Evolutionary conservation across 164 flowering plant genomes (phyloP), one percentile per base, ranked within the genome.

Genomic region (Malania oleifera): DNA sequence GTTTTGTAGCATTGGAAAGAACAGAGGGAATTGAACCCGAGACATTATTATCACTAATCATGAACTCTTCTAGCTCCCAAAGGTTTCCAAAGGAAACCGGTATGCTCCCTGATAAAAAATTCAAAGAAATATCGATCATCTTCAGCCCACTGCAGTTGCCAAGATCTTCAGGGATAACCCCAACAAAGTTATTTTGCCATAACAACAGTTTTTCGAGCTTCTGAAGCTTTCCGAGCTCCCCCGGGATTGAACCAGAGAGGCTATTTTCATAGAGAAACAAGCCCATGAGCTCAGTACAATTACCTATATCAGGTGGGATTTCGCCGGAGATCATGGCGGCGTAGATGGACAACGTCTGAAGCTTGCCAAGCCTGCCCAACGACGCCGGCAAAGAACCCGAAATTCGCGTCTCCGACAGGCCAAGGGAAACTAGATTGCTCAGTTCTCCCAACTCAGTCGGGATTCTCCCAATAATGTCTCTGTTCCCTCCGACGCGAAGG

Each of bases 271-370:
- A 28, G 13, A 52, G 55, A 4, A 1, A 12, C 2, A 52, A 5
- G 11, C 4, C 1, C 37, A 2, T 37, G 0, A 52, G 23, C 37
- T 52, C 37, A 2, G 55, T 15, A 18, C 55, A 52, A 22, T 52
- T 52, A 1, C 37, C 55, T 10, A 52, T 15, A 13, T 52, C 55
- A 1, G 55, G 55, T 1, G 55, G 55, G 1, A 52, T 52, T 27
- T 52, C 38, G 3, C 55, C 57, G 29, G 53, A 24, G 1, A 50
- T 79, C 80, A 44, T 80, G 65, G 67, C 80, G 74, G 92, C 84
- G 56, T 91, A 90, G 10, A 84, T 60, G 0, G 97, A 85, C 23
- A 91, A 22, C 2, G 84, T 80, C 43, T 82, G 85, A 34, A 91
- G 86, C 57, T 77, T 81, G 10, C 61, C 63, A 18, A 91, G 77